Conservation (phyloP, 1,284 basidiomycete species). For the Coriolopsis trogii region DNA sequence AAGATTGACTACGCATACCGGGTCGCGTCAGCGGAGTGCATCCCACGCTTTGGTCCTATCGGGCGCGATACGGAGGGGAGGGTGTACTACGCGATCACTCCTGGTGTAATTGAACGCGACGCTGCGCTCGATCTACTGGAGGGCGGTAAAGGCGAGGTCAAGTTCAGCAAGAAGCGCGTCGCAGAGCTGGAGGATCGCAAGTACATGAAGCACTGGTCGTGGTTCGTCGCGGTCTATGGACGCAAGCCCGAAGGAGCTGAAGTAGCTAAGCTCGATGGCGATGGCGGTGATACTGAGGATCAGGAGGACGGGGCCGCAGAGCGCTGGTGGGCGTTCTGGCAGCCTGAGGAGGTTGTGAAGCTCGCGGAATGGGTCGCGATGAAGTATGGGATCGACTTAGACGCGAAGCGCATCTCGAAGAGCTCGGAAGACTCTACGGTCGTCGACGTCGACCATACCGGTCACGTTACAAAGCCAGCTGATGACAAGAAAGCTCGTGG, state of each 20-base stretch:
- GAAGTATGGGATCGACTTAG: conserved; percentile 46
- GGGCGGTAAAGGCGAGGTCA: conserved; percentile 31
- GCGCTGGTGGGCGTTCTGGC: conserved; percentile 75
- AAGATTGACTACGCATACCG: conserved; percentile 36
- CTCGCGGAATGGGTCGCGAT: conserved; percentile 67
- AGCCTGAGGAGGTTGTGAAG: conserved; percentile 62
- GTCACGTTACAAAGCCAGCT: not conserved
- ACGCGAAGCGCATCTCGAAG: conserved; percentile 5
- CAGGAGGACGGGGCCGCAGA: conserved; percentile 39
- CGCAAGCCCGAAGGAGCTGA: conserved; percentile 44
- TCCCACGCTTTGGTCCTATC: conserved; percentile 38
- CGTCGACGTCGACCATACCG: conserved; percentile 5
- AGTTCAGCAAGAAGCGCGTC: conserved; percentile 37
- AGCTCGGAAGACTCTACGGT: conserved; percentile 3
- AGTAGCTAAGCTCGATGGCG: conserved; percentile 28
- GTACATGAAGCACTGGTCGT: conserved; percentile 62
- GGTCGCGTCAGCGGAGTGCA: conserved; percentile 28
- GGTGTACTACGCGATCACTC: conserved; percentile 39
- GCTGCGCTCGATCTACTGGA: conserved; percentile 34
- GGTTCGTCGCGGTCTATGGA: conserved; percentile 76
- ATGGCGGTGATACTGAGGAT: conserved; percentile 28
- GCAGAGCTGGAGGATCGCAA: conserved; percentile 50
- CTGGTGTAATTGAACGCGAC: conserved; percentile 35
- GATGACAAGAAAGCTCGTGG: conserved; percentile 4
- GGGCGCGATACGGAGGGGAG: conserved; percentile 42